Conservation (phyloP, 2,329 filamentous ascomycete species). For the Aspergillus nomiae region DNA sequence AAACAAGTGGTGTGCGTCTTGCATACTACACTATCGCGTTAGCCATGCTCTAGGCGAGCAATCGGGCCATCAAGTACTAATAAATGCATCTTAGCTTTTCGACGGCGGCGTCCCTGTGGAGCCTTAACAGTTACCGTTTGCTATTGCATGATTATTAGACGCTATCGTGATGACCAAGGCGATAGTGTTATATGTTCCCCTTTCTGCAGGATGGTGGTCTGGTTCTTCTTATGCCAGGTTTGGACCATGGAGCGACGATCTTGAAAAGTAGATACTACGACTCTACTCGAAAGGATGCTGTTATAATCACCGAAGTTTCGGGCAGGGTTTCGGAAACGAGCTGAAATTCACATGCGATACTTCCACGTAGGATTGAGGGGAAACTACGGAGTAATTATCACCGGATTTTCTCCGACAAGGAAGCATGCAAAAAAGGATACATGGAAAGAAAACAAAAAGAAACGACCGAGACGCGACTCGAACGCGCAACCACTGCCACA, state of each 20-base stretch:
- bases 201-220: neutral
- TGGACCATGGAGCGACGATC: neutral
- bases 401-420: neutral
- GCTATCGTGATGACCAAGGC: neutral
- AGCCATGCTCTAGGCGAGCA: neutral
- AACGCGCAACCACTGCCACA: slow-evolving; percentile 5
- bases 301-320: too few relatives aligned
- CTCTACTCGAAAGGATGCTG: too few relatives aligned
- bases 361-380: neutral
- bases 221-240: neutral
- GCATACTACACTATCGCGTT: neutral
- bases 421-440: neutral
- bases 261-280: too few relatives aligned
- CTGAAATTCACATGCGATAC: too few relatives aligned
- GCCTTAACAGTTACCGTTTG: neutral
- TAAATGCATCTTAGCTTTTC: neutral
- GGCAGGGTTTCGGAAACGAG: too few relatives aligned
- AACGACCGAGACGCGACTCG: slow-evolving; percentile 4
- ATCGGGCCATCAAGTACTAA: neutral
- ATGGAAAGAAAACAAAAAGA: neutral
- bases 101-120: neutral
- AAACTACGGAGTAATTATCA: neutral
- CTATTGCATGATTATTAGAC: neutral
- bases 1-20: neutral
- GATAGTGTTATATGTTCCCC: neutral